phyloP scores from a whole-genome alignment of 148 eudicot species.

The Simmondsia chinensis region DNA sequence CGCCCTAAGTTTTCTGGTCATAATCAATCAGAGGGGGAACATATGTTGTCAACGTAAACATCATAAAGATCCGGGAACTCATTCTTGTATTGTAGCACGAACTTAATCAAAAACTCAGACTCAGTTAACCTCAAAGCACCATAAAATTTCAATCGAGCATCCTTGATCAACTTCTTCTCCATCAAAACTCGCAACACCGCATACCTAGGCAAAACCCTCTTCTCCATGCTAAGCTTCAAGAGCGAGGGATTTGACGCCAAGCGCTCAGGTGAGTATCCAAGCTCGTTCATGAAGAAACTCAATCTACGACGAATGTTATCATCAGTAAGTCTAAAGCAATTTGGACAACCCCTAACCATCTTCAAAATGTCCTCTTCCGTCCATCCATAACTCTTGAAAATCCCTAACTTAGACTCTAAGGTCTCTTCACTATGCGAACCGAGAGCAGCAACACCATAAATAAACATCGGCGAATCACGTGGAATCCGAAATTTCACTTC shows the following conservation, averaged over 20 bases:
- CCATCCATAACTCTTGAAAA: slow-evolving; percentile 27
- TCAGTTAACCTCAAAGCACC: background rate
- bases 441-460: slow-evolving; percentile 6
- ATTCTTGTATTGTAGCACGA: slow-evolving; percentile 15
- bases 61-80: no score
- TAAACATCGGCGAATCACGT: slow-evolving; percentile 12
- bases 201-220: slow-evolving; percentile 21
- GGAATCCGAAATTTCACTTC: slow-evolving; percentile 17
- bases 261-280: slow-evolving; percentile 13
- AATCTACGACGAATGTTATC: slow-evolving; percentile 10
- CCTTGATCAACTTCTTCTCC: slow-evolving; percentile 17
- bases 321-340: slow-evolving; percentile 8
- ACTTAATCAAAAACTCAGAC: slow-evolving; percentile 10
- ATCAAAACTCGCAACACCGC: slow-evolving; percentile 9
- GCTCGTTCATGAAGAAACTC: slow-evolving; percentile 24
- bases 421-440: background rate
- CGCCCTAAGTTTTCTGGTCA: no score
- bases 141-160: background rate
- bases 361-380: slow-evolving; percentile 9
- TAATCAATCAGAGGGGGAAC: no score
- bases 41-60: no score
- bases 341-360: slow-evolving; percentile 10
- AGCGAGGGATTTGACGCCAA: slow-evolving; percentile 6
- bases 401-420: slow-evolving; percentile 7
- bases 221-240: slow-evolving; percentile 20